Evolutionary conservation across 2,329 filamentous ascomycete species (phyloP).

Genomic region (Erysiphe pisi): DNA sequence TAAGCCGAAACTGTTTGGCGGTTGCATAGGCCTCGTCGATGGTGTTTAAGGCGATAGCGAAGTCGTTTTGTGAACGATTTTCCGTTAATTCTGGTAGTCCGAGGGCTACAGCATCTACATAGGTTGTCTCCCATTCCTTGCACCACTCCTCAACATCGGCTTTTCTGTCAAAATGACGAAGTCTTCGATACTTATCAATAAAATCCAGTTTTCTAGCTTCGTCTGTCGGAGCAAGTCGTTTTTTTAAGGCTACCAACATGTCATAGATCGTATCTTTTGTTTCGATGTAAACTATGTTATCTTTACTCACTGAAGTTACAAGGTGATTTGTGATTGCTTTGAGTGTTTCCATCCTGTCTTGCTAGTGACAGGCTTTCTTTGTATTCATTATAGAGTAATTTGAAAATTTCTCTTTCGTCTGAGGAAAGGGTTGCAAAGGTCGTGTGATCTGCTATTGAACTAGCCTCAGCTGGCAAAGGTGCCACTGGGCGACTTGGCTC

Average conservation of each 20-base stretch:
- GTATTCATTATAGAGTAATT: not conserved
- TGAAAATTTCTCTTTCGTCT: not conserved
- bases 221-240: not conserved
- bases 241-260: not conserved
- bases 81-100: not conserved
- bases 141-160: not conserved
- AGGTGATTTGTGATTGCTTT: not conserved
- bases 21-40: not conserved
- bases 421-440: not conserved
- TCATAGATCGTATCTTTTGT: not conserved
- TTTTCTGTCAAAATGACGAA: not conserved
- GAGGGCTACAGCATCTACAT: not conserved
- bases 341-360: not conserved
- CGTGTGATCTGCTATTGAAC: not conserved
- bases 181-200: conserved; percentile 20
- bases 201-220: not conserved
- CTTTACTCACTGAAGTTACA: not conserved
- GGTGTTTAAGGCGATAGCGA: not conserved
- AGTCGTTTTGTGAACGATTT: too few species aligned
- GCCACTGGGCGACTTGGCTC: not conserved
- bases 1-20: not conserved
- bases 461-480: too few species aligned
- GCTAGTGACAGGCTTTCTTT: not conserved
- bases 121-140: not conserved
- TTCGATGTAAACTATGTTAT: conserved; percentile 13